Evolutionary conservation across 805 yeast genomes (phyloP), one percentile per base, ranked within the genome.

Genomic region (Zygosaccharomyces gambellarensis): DNA sequence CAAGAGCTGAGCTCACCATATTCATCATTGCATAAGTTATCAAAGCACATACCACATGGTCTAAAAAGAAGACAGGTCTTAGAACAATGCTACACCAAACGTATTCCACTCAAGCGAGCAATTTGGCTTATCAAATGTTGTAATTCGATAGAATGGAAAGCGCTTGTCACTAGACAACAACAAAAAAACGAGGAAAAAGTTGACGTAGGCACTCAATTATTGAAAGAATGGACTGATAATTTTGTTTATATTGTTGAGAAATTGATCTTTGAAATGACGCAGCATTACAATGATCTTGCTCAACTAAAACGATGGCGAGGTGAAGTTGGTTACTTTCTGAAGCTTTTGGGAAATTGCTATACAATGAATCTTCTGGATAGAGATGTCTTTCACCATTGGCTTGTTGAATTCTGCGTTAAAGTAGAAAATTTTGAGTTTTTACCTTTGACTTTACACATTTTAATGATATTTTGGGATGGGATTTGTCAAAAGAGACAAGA

Each of bases 91-190:
- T 77, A 85, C 51, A 60, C 70, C 22, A 82, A 83, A 60, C 70
- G 71, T 30, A 82, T 92, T 0, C 97, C 98, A 0, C 70, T 85
- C 1, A 63, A 78, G n/a, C 72, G 97, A 51, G 96, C 97, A 0
- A 67, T 92, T 2, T 92, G 99, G 99, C 77, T 94, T 51, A 85
- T 92, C 3, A 81, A 87, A 54, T 88, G 97, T 65, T 88, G 90
- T 2, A 82, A 90, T 22, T 82, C 87, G 10, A 86, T 90, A 54
- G 96, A 89, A 70, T 57, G 70, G 64, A 61, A 64, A 39, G 44
- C 54, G 2, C 45, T 61, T 31, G 45, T 46, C 19, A 43, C 48
- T 1, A 60, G 56, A 43, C 49, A 47, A 23, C 47, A 40, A 12
- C 49, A 54, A 4, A 48, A 47, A 32, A 46, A 55, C 23, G 58